Evolutionary conservation across 192 early-diverging fungal genomes (phyloP), one percentile per base, ranked within the genome.

Genomic region (Geosiphon pyriformis): DNA sequence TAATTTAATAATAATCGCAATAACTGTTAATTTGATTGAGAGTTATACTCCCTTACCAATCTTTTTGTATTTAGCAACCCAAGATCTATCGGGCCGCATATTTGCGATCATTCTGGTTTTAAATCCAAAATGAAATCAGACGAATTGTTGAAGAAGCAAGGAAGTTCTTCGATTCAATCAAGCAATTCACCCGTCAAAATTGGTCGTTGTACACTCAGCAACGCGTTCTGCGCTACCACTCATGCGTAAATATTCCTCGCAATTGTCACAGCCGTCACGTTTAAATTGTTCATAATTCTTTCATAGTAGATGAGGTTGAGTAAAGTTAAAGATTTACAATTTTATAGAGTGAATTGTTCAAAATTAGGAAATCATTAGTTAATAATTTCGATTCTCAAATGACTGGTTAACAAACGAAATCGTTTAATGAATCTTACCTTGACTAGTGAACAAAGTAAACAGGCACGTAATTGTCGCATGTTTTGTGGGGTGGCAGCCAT

Each of bases 211-310:
- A 74, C 91, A 93, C 58, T 91, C 89, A 49, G 76, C 63, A 27
- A 92, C 84, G 37, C 81, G 71, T 67, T 85, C 85, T 56, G 74
- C 77, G 31, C 74, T 75, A 23, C 86, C 85, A 69, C 81, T 78
- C 82, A 91, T 82, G 31, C 74, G 80, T 60, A 93, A 68, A n/a
- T 87, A 77, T 2, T 80, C 76, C 73, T 93, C 90, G 72, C 91
- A 93, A 65, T 93, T 93, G 25, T 91, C 90, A 71, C 91, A 93
- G 22, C 91, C 91, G 34, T 59, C 60, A 35, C 80, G 76, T 59
- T 84, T 73, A 70, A 93, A 93, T 52, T 82, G 85, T 7, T 83
- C 79, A 59, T 80, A 78, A 72, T 87, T 89, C 80, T 90, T 31
- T 17, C n/a, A n/a, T n/a, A n/a, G n/a, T n/a, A n/a, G 25, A 35